These are phyloP conservation scores for Talaromyces sp. DNA, from an alignment of 2,329 filamentous ascomycete genomes.

Conservation along the genomic window DNA sequence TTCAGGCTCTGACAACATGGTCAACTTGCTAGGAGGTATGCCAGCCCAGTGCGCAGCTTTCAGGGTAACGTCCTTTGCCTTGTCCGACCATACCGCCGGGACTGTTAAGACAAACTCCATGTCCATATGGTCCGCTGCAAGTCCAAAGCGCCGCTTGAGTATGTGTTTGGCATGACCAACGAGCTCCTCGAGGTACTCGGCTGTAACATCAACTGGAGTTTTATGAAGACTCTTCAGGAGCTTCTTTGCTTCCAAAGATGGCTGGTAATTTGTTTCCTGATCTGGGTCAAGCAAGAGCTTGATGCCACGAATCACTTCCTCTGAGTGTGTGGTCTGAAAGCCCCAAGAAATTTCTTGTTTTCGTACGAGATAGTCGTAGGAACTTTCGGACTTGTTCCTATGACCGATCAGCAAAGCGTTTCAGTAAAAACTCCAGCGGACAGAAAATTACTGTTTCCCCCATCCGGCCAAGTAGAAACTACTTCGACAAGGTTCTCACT, in stretches of 20 bases:
- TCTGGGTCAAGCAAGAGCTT: constrained; percentile 11
- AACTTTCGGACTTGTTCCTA: constrained; percentile 17
- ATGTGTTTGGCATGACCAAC: background rate
- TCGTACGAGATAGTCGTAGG: constrained; percentile 15
- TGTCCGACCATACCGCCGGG: constrained; percentile 31
- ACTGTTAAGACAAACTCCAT: constrained; percentile 23
- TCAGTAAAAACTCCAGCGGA: too few relatives aligned
- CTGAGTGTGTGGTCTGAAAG: constrained; percentile 15
- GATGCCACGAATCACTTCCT: constrained; percentile 21
- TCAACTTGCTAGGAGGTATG: constrained; percentile 7
- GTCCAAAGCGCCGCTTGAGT: constrained; percentile 9
- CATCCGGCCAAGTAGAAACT: constrained; percentile 20
- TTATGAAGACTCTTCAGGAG: background rate
- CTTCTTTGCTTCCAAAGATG: background rate
- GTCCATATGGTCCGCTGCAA: constrained; percentile 11
- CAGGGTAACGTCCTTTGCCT: constrained; percentile 23
- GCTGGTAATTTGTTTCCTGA: background rate
- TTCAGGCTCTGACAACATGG: constrained; percentile 21
- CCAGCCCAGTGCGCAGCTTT: constrained; percentile 17
- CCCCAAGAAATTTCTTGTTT: constrained; percentile 17
- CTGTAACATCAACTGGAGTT: background rate
- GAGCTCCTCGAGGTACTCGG: background rate
- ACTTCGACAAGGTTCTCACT: constrained; percentile 16
- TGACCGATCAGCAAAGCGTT: background rate
- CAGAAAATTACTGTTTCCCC: constrained; percentile 15